Evolutionary conservation across 352 stramenopile species (phyloP).

Genomic region (Pythium angustatum): DNA sequence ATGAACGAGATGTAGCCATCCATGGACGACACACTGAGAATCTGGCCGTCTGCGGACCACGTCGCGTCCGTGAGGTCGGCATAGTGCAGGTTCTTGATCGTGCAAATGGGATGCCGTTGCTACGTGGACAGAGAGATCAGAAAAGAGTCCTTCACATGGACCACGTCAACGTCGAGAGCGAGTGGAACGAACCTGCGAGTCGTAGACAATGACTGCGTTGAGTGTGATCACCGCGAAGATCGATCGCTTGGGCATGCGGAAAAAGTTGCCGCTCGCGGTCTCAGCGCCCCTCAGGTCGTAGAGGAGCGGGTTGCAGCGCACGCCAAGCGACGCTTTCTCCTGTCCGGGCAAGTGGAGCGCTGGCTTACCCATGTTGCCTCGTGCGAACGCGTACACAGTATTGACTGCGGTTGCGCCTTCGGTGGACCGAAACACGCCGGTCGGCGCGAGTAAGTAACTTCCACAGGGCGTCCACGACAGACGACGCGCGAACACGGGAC

Average conservation of each 20-base stretch:
- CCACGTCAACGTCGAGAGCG: too few relatives aligned
- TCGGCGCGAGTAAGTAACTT: constrained; percentile 90
- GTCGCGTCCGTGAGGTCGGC: constrained; percentile 92
- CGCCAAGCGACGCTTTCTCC: constrained; percentile 91
- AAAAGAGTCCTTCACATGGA: constrained; percentile 1
- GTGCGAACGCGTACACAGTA: constrained; percentile 94
- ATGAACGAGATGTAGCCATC: constrained; percentile 96
- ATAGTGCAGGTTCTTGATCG: constrained; percentile 93
- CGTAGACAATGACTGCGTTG: constrained; percentile 94
- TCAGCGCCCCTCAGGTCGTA: constrained; percentile 74
- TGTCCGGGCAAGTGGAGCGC: constrained; percentile 91
- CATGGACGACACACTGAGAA: constrained; percentile 93
- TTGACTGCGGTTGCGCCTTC: constrained; percentile 49
- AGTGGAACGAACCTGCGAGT: constrained; percentile 84
- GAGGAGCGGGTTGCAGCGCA: constrained; percentile 93
- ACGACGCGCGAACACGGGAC: constrained; percentile 93
- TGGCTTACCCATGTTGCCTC: constrained; percentile 90
- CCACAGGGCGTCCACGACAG: constrained; percentile 93
- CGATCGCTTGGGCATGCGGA: constrained; percentile 75
- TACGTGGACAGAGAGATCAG: constrained; percentile 19
- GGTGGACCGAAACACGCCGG: constrained; percentile 60
- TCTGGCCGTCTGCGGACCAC: constrained; percentile 91
- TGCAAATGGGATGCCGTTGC: constrained; percentile 84
- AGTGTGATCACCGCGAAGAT: constrained; percentile 95
- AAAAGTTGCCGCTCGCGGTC: constrained; percentile 54